Conservation (phyloP, 2,329 filamentous ascomycete genomes). For the Penicillium fuscoglaucum region DNA sequence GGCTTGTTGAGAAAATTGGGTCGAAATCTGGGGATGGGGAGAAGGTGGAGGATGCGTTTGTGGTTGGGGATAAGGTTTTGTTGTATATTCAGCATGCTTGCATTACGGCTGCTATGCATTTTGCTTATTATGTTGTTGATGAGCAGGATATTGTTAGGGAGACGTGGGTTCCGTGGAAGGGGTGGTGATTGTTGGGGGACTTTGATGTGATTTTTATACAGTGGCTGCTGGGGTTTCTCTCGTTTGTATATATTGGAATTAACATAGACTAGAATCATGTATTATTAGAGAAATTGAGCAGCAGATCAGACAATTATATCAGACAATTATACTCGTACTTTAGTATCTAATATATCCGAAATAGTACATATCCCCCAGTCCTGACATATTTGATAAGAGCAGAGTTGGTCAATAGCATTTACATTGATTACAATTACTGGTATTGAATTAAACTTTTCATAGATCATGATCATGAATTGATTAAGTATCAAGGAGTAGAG, state of each 20-base stretch:
- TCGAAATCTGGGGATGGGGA: too few species aligned
- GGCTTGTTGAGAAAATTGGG: too few species aligned
- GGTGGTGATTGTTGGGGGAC: slow-evolving; percentile 16
- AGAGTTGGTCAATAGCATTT: not conserved
- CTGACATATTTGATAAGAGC: not conserved
- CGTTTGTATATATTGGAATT: too few species aligned
- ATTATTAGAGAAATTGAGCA: not conserved
- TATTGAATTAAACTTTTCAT: not conserved
- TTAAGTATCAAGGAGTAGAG: slow-evolving; percentile 1
- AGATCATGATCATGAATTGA: slow-evolving; percentile 1
- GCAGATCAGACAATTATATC: not conserved
- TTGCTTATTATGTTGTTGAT: slow-evolving; percentile 73
- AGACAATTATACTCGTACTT: not conserved
- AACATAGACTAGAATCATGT: not conserved
- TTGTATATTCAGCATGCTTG: slow-evolving; percentile 82
- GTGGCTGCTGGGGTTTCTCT: not conserved
- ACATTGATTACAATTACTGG: not conserved
- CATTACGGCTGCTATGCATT: slow-evolving; percentile 68
- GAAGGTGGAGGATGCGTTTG: not conserved
- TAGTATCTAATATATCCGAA: not conserved
- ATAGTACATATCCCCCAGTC: not conserved
- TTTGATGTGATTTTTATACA: not conserved
- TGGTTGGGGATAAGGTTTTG: slow-evolving; percentile 28
- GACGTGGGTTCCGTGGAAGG: slow-evolving; percentile 32
- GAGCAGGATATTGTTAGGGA: slow-evolving; percentile 24